Percentiles rank a stretch among this genome's conserved stretches.
These are phyloP conservation scores for Cryptosporidium tyzzeri DNA, from an alignment of 169 alveolate species.

Conservation along the genomic window DNA sequence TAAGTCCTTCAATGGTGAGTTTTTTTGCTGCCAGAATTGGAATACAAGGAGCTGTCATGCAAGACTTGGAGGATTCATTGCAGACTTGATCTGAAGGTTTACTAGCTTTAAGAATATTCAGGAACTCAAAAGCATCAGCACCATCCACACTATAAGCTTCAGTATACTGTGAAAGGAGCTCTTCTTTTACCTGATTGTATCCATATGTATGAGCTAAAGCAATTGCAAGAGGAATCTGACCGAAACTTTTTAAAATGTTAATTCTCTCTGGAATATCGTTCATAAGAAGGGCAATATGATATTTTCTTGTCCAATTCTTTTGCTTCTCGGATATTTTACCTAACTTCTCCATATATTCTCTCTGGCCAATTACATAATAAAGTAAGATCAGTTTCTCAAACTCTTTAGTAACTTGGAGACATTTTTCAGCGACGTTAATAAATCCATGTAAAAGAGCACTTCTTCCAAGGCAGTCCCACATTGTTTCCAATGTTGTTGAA, in stretches of 20 bases:
- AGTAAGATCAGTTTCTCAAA: conserved; percentile 51
- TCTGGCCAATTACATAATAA: conserved; percentile 67
- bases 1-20: conserved; percentile 27
- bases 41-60: conserved; percentile 48
- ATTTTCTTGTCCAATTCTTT: conserved; percentile 64
- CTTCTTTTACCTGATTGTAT: conserved; percentile 47
- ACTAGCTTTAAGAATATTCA: conserved; percentile 6
- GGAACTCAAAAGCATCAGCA: conserved; percentile 52
- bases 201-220: conserved; percentile 70
- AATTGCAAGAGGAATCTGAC: conserved; percentile 66
- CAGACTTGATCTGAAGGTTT: background rate
- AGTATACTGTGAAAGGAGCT: conserved; percentile 46
- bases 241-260: conserved; percentile 28
- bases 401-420: conserved; percentile 65
- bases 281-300: conserved; percentile 48
- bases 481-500: conserved; percentile 23
- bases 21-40: conserved; percentile 55
- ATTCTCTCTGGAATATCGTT: conserved; percentile 62
- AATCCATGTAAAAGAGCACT: conserved; percentile 65
- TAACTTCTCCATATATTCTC: conserved; percentile 61
- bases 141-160: conserved; percentile 71
- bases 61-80: background rate
- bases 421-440: conserved; percentile 68
- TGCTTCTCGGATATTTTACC: conserved; percentile 61
- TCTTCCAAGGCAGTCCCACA: conserved; percentile 71